Percentiles rank a stretch among this genome's conserved stretches.
These are phyloP conservation scores for Boletus subcaerulescens DNA, from an alignment of 768 basidiomycete genomes.

Conservation along the genomic window DNA sequence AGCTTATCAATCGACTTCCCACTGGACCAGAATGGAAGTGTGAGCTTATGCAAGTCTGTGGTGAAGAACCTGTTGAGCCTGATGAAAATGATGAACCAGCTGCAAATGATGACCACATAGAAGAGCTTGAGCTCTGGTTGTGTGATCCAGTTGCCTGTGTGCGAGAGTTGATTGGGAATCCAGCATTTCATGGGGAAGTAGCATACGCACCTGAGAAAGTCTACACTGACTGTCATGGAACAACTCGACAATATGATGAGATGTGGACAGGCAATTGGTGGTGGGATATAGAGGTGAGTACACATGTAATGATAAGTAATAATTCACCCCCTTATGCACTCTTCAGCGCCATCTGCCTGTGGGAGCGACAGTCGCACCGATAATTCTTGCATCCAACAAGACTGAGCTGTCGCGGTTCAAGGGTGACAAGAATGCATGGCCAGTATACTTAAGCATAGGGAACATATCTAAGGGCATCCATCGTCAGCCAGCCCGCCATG, in stretches of 20 bases:
- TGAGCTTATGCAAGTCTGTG: not conserved
- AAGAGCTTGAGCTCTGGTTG: not conserved
- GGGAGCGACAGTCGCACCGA: not conserved
- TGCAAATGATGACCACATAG: too few species aligned
- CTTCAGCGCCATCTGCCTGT: not conserved
- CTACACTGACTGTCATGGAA: not conserved
- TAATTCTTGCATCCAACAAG: not conserved
- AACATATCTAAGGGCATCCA: not conserved
- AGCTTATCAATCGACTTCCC: not conserved
- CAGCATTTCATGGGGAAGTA: not conserved
- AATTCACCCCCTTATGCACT: not conserved
- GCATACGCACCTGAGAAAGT: not conserved
- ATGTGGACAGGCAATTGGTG: not conserved
- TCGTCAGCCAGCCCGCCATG: not conserved
- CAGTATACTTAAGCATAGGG: not conserved
- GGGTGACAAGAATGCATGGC: constrained; percentile 1
- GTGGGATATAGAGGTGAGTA: not conserved
- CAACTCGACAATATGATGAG: not conserved
- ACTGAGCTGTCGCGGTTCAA: not conserved
- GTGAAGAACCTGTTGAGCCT: not conserved
- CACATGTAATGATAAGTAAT: too few species aligned
- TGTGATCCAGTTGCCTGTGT: not conserved
- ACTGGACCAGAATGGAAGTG: not conserved
- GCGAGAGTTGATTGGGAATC: not conserved
- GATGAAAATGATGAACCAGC: too few species aligned